Evolutionary conservation across 441 rosid species (phyloP).

Genomic region (Bocquillonia castaneifolia): DNA sequence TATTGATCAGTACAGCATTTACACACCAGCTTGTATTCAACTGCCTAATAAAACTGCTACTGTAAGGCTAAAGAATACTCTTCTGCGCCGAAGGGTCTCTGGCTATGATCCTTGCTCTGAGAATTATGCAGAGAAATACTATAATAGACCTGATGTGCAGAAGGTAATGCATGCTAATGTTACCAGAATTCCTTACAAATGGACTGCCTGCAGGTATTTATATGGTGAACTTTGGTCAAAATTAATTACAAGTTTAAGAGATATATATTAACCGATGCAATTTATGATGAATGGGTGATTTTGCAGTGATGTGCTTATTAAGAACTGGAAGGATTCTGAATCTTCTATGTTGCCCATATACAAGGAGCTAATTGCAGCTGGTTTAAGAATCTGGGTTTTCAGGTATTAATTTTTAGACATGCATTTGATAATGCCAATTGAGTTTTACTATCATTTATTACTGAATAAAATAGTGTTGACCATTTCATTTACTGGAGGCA

Average conservation of each 20-base stretch:
- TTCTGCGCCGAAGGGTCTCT: conserved; percentile 50
- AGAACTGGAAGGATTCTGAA: conserved; percentile 91
- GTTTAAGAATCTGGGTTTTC: conserved; percentile 89
- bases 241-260: too few species aligned
- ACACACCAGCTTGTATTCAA: conserved; percentile 75
- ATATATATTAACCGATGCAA: too few species aligned
- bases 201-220: conserved; percentile 99
- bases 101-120: conserved; percentile 99
- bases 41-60: too few species aligned
- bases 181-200: conserved; percentile 68
- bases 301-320: conserved; percentile 67
- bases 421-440: too few species aligned
- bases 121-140: conserved; percentile 90
- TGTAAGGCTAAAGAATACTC: conserved; percentile 36
- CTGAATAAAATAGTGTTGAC: too few species aligned
- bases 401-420: conserved; percentile 39
- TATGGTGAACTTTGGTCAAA: too few species aligned
- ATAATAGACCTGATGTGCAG: conserved; percentile 89
- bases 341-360: conserved; percentile 81
- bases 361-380: conserved; percentile 67
- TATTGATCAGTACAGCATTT: conserved; percentile 92
- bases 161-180: conserved; percentile 77
- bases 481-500: too few species aligned
- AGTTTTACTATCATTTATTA: too few species aligned
- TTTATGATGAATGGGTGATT: not conserved